Evolutionary conservation across 441 rosid genomes (phyloP).

Genomic region (Bruguiera hainesii): DNA sequence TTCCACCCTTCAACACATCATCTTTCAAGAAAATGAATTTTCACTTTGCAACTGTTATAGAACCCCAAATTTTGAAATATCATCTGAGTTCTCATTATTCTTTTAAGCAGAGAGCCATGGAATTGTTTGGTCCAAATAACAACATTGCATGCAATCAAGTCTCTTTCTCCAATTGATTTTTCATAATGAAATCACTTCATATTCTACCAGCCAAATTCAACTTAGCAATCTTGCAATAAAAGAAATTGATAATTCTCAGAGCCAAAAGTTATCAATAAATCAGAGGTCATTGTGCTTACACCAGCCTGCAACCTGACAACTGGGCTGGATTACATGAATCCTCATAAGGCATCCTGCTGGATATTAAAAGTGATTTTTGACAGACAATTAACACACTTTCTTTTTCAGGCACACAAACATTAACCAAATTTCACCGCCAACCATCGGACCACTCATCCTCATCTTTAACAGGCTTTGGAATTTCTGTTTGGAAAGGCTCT

Average conservation of each 20-base stretch:
- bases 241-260: neutral
- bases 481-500: constrained; percentile 24
- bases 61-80: neutral
- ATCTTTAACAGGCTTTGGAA: constrained; percentile 35
- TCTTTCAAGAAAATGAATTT: neutral
- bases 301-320: neutral
- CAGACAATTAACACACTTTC: no score
- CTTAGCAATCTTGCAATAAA: neutral
- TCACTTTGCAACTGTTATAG: neutral
- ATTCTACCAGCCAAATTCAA: neutral
- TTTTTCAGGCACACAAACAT: constrained; percentile 1
- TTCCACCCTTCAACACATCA: neutral
- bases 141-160: neutral
- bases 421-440: constrained; percentile 33
- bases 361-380: no score
- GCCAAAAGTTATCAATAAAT: neutral
- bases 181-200: neutral
- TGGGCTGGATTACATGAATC: neutral
- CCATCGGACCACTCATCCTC: constrained; percentile 72
- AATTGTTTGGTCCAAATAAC: neutral
- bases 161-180: neutral
- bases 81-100: no score
- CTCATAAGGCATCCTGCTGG: no score
- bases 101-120: neutral
- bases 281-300: neutral